phyloP scores from a whole-genome alignment of 371 early-diverging fungal genomes.

The Haplosporangium sp. region DNA sequence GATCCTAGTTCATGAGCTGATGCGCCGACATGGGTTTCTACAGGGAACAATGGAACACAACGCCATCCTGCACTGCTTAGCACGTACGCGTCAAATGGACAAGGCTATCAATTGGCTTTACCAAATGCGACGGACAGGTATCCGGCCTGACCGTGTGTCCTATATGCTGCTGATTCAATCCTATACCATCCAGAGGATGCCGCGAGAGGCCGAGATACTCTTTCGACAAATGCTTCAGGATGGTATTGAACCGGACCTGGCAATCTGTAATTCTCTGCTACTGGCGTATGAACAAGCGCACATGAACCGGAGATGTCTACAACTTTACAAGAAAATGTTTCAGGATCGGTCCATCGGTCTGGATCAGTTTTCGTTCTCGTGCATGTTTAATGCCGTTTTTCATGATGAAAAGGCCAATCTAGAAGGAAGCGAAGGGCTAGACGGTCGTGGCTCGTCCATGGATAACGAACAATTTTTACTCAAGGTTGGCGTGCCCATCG shows the following conservation, averaged over 20 bases:
- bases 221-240: conserved; percentile 42
- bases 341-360: conserved; percentile 38
- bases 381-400: conserved; percentile 53
- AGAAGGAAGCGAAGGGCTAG: conserved; percentile 39
- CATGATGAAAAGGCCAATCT: conserved; percentile 37
- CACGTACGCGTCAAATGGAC: conserved; percentile 17
- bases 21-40: conserved; percentile 21
- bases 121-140: conserved; percentile 26
- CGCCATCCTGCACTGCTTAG: conserved; percentile 39
- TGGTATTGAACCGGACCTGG: conserved; percentile 32
- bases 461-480: conserved; percentile 9
- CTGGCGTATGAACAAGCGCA: conserved; percentile 46
- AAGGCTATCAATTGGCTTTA: conserved; percentile 38
- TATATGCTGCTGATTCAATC: conserved; percentile 30
- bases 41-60: conserved; percentile 27
- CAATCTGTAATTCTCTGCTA: conserved; percentile 32
- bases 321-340: conserved; percentile 41
- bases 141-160: conserved; percentile 26
- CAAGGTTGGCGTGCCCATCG: conserved; percentile 29
- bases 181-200: conserved; percentile 35
- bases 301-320: conserved; percentile 40
- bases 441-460: conserved; percentile 17
- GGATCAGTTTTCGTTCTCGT: conserved; percentile 37
- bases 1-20: conserved; percentile 23
- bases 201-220: conserved; percentile 40